Evolutionary conservation across 495 filamentous ascomycete species (phyloP), one percentile per base, ranked within the genome.

Genomic region (Lichina pygmaea): DNA sequence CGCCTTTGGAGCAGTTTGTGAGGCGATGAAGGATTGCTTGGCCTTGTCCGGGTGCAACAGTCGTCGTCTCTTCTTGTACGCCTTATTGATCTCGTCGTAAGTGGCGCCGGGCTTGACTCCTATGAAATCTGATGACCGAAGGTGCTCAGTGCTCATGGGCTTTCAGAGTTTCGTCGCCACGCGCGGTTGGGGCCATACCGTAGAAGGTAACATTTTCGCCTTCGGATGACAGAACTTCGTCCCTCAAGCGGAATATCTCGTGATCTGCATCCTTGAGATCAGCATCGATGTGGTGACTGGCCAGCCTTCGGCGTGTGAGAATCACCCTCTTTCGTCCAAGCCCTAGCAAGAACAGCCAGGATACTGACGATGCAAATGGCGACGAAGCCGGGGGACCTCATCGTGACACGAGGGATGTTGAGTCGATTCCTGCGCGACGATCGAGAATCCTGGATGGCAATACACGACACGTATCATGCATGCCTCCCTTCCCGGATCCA

Each of bases 11-110:
- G 36, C 13, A 3, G 36, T 15, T 39, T 39, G 10, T 56, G 78
- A 77, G 52, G 81, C 74, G 40, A 78, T 65, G 57, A 89, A 78
- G 54, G 75, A 65, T 53, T 83, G 81, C 57, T 79, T 78, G 52
- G 86, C 83, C 63, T 99, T 99, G 66, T 99, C 89, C 2, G 89
- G 89, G 59, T 99, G 89, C 33, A 94, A 62, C 42, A 64, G 62
- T 34, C 73, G 62, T 33, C 85, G 81, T 58, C 77, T 84, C 60
- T 89, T 84, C 59, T 79, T 77, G 68, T 86, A 92, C 49, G 83
- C 85, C 57, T 86, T 91, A 70, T 74, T 81, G 61, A 99, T 78
- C 42, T 91, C 83, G 31, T 95, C 85, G 52, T 81, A 77, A 50
- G 65, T 75, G 43, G 86, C 86, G 49, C 66, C 68, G 44, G 75